phyloP scores from a whole-genome alignment of 192 early-diverging fungal genomes.

The Diversispora epigaea region DNA sequence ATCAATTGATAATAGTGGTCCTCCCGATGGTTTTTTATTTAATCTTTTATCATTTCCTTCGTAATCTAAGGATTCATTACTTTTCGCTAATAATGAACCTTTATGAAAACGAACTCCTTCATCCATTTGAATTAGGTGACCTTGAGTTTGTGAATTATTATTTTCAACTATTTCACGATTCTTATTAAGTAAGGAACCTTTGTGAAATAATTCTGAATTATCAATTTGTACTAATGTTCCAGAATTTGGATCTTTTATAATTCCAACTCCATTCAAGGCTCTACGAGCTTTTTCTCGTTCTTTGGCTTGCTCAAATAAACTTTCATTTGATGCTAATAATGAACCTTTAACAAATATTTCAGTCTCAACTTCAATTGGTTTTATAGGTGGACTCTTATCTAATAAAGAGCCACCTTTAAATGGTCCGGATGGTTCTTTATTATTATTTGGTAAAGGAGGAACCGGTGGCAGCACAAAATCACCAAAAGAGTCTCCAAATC shows the following conservation, averaged over 20 bases:
- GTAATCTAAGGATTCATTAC: not conserved
- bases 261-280: conserved; percentile 6
- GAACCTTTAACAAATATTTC: conserved; percentile 18
- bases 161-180: not conserved
- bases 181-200: conserved; percentile 29
- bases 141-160: not conserved
- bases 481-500: not conserved
- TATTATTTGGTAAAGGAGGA: not conserved
- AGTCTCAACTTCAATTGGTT: conserved; percentile 10
- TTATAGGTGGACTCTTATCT: conserved; percentile 19
- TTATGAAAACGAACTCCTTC: not conserved
- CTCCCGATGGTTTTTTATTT: not conserved
- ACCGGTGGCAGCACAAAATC: no score
- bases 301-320: conserved; percentile 20
- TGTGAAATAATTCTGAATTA: conserved; percentile 12
- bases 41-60: not conserved
- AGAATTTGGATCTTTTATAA: not conserved
- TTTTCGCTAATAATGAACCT: conserved; percentile 24
- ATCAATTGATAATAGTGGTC: conserved; percentile 1
- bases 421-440: not conserved
- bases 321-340: conserved; percentile 19
- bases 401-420: conserved; percentile 16
- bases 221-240: not conserved
- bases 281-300: conserved; percentile 18
- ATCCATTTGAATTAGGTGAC: not conserved